Evolutionary conservation across 2,329 filamentous ascomycete genomes (phyloP), one percentile per base, ranked within the genome.

Genomic region (Penicillium corylophilum): DNA sequence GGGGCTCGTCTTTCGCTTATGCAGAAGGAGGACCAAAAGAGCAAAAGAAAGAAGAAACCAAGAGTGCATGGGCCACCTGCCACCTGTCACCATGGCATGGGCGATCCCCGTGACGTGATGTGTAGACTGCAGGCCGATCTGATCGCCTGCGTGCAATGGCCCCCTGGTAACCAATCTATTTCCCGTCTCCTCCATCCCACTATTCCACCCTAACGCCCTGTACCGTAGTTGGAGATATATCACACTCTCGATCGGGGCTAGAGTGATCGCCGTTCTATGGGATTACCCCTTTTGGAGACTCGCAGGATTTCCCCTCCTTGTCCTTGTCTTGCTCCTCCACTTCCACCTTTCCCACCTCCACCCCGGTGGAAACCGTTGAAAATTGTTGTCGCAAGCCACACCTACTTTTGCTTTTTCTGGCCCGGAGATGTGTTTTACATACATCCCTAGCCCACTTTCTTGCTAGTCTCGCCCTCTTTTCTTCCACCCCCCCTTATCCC

Each of bases 291-390:
- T 61, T 58, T 28, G 54, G 60, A 39, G 35, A 51, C 51, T 51
- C 52, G 58, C 58, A 55, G 24, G 24, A 10, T 9, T 9, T 10
- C 26, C 26, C 26, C 26, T 28, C 26, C 26, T 28, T 10, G 26
- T 28, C 26, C 26, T 9, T 10, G 8, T 10, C 7, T 9, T 10
- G 8, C 26, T 28, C 26, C 7, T 10, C 26, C 9, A 10, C 8
- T n/a, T 35, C 33, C 33, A 35, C 33, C 23, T 24, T 33, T n/a
- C 31, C 9, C 10, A 13, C 28, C 54, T 53, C 51, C 56, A 57
- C 54, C 40, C n/a, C 42, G 46, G 57, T 63, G 59, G 59, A 60
- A 63, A 61, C 60, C 60, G 60, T 63, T 63, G 55, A 56, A 56
- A 51, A 52, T 55, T 51, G 49, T 40, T 45, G 46, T 57, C 53